Evolutionary conservation across 805 yeast species (phyloP).

Genomic region (Candida lessepsii): DNA sequence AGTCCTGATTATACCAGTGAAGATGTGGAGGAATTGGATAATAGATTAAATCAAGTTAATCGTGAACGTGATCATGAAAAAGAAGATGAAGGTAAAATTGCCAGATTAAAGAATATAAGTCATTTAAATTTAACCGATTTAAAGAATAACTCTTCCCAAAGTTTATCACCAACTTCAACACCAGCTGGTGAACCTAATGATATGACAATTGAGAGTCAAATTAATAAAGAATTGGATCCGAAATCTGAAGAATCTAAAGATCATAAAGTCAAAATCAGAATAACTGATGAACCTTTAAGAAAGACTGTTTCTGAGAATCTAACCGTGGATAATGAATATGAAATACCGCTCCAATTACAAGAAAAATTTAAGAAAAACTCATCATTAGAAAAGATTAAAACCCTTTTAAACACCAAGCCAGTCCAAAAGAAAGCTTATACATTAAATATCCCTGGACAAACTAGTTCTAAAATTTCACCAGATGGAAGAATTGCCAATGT

Average conservation of each 20-base stretch:
- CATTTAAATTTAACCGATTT: constrained; percentile 40
- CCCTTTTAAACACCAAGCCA: constrained; percentile 35
- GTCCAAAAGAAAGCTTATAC: constrained; percentile 68
- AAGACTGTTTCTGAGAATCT: constrained; percentile 9
- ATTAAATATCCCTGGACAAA: constrained; percentile 88
- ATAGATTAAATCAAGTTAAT: constrained; percentile 7
- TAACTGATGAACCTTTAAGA: constrained; percentile 5
- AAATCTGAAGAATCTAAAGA: neutral
- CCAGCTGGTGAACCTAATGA: neutral
- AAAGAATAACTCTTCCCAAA: constrained; percentile 18
- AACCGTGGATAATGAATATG: constrained; percentile 15
- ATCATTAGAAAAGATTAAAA: constrained; percentile 38
- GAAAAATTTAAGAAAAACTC: constrained; percentile 41
- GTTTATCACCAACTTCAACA: constrained; percentile 20
- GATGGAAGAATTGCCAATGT: constrained; percentile 62
- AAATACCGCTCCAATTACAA: constrained; percentile 35
- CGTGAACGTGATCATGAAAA: constrained; percentile 15
- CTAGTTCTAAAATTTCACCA: constrained; percentile 75
- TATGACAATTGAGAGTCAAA: neutral
- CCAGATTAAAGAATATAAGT: constrained; percentile 31
- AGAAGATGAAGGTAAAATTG: constrained; percentile 18
- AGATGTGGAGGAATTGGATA: constrained; percentile 27
- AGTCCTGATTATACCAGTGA: constrained; percentile 48
- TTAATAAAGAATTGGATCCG: too few relatives aligned
- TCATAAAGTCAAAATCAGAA: constrained; percentile 14